These are phyloP conservation scores for Cryptococcus sp. DNA, from an alignment of 1,284 basidiomycete genomes.

Conservation along the genomic window DNA sequence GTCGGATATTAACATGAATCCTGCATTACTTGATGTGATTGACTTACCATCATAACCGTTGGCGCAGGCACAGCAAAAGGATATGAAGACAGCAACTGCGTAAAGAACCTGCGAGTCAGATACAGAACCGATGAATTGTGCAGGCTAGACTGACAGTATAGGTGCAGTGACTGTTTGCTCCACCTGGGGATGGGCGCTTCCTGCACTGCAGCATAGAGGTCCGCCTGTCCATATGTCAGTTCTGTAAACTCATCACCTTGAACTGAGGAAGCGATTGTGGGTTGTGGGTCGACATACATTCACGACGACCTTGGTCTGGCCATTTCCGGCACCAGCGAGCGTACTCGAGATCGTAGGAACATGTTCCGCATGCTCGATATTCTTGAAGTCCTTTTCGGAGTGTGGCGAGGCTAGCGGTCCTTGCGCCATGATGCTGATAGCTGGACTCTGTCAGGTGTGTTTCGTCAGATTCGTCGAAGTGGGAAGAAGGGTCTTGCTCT, in stretches of 20 bases:
- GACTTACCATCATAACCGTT: conserved; percentile 37
- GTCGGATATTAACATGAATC: not conserved
- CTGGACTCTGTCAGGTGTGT: not conserved
- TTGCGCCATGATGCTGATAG: conserved; percentile 6
- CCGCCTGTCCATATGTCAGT: conserved; percentile 16
- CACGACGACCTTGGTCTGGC: conserved; percentile 10
- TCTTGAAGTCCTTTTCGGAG: conserved; percentile 16
- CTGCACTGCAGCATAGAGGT: conserved; percentile 22
- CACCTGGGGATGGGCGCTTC: conserved; percentile 28
- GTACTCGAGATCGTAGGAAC: not conserved
- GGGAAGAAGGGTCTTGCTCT: too few relatives aligned
- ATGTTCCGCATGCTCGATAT: conserved; percentile 3
- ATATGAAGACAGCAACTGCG: conserved; percentile 31
- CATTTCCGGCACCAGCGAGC: not conserved
- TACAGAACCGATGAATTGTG: too few relatives aligned
- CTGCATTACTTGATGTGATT: not conserved
- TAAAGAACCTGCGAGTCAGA: too few relatives aligned
- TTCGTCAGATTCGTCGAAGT: too few relatives aligned
- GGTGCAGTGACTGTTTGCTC: conserved; percentile 21
- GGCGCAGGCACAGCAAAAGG: conserved; percentile 39
- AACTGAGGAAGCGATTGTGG: not conserved
- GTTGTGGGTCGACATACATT: conserved; percentile 9
- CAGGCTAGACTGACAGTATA: conserved; percentile 25
- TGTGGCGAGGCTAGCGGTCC: conserved; percentile 3
- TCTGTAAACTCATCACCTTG: too few relatives aligned